Evolutionary conservation across 345 rosid species (phyloP), one percentile per base, ranked within the genome.

Genomic region (Arabidopsis suecica): DNA sequence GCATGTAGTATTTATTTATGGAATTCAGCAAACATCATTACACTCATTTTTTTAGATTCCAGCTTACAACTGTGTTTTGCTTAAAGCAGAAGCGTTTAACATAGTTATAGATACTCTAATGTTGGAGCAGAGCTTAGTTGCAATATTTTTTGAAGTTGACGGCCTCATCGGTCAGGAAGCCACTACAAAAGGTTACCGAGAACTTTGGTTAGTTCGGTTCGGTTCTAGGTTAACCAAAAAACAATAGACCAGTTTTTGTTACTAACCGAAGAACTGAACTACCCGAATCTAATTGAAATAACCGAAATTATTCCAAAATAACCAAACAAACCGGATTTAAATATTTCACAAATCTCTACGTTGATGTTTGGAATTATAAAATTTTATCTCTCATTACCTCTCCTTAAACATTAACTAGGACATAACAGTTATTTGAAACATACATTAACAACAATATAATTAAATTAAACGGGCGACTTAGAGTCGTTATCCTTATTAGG

Each of bases 71-170:
- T 16, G 18, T 16, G 18, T 16, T 16, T 16, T 16, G 18, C 18
- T 16, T 16, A 16, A 16, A 16, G 18, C 18, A 16, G 18, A 16
- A 16, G 18, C 18, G 18, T 16, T 16, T 16, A 16, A 16, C 18
- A 16, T 16, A 16, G 18, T 16, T 16, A 36, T 51, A 37, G 41
- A 13, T 41, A 37, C 67, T 44, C 84, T 87, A 83, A 48, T 78
- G 86, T 79, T 84, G 88, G 65, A 80, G 81, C 34, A 83, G 89
- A 61, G 86, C 79, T 81, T 95, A 98, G 7, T 68, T 89, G 82
- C 98, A 95, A 68, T 80, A 78, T 56, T 84, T 86, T 83, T 88
- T 95, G 88, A 95, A 92, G 84, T 84, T 89, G 47, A 79, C 78
- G 53, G 90, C 84, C 73, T 89, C 98, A 0, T 92, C 96, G 33